Evolutionary conservation across 2,329 filamentous ascomycete genomes (phyloP), one percentile per base, ranked within the genome.

Genomic region (Coniochaeta hoffmannii): DNA sequence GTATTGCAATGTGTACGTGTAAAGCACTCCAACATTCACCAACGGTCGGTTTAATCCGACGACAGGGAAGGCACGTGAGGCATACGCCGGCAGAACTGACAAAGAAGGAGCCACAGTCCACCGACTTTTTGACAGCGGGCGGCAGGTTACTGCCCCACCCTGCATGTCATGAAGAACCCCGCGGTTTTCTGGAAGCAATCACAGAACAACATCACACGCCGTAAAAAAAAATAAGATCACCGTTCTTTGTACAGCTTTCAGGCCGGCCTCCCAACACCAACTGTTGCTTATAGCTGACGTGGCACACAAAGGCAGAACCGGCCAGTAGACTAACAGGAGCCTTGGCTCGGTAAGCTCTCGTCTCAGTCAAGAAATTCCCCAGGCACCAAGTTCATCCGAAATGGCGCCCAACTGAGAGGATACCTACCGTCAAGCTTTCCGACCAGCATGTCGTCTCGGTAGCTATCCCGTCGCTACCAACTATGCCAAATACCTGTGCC

Each of bases 401-500:
- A 64, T 61, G 61, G 56, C 50, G 56, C 58, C 60, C 56, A 58
- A 57, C 60, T 64, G 58, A 58, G 46, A 55, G 26, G n/a, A n/a
- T n/a, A n/a, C n/a, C n/a, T 46, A 46, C 41, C 41, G 41, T 28
- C 41, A 19, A 46, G 24, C 41, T 46, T 31, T 15, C 22, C 53
- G 60, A 44, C 38, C 22, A 50, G 22, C 57, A 65, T 65, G 62
- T 53, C 53, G 55, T 54, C 60, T 59, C 56, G 59, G 60, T 62
- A 57, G 59, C 59, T 56, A 58, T 58, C 50, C 56, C 56, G 56
- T 59, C 56, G 53, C 53, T 50, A 38, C 57, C 59, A 61, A 63
- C 62, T 61, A 65, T 65, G 65, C 61, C 55, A 63, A 60, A 59
- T 60, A 57, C 53, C 26, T 55, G 44, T 54, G 53, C 56, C 41